Conservation (phyloP, 148 eudicot genomes). For the Rhododendron ovatum region DNA sequence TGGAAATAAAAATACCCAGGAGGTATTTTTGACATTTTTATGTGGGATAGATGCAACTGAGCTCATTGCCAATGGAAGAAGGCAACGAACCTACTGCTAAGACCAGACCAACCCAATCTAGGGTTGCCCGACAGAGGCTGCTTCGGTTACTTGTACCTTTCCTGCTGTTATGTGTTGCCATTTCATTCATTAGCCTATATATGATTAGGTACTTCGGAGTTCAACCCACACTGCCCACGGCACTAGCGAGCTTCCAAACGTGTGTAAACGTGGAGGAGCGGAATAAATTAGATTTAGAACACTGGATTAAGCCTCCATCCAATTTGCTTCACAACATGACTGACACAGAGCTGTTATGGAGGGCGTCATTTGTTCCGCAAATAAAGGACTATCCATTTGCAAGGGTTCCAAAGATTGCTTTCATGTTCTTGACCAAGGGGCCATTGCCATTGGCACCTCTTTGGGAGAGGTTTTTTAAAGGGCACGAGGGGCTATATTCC, state of each 20-base stretch:
- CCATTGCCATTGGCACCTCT: slow-evolving; percentile 87
- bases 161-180: slow-evolving; percentile 43
- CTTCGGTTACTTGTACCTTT: slow-evolving; percentile 49
- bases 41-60: slow-evolving; percentile 29
- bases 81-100: slow-evolving; percentile 51
- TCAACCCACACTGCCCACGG: slow-evolving; percentile 30
- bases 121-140: slow-evolving; percentile 59
- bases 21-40: slow-evolving; percentile 3
- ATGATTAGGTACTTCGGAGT: slow-evolving; percentile 50
- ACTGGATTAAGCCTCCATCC: slow-evolving; percentile 63
- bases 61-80: slow-evolving; percentile 57
- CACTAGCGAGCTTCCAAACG: slow-evolving; percentile 35
- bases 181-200: slow-evolving; percentile 56
- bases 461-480: slow-evolving; percentile 22
- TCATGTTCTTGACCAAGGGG: slow-evolving; percentile 92
- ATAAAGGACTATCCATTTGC: slow-evolving; percentile 56
- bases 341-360: slow-evolving; percentile 78
- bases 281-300: slow-evolving; percentile 40
- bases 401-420: slow-evolving; percentile 76
- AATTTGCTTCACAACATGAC: slow-evolving; percentile 72
- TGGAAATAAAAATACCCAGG: slow-evolving; percentile 12
- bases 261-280: slow-evolving; percentile 35
- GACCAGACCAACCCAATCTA: slow-evolving; percentile 43
- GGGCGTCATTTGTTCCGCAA: slow-evolving; percentile 63
- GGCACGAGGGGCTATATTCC: slow-evolving; percentile 57